A percentile compares a stretch with the other conserved stretches of the same genome.
Evolutionary conservation across 176 grass and related monocot genomes (phyloP).

Genomic region (maize (Zea mays)): Zm-B73-REFERENCE-NAM-5.0 NC_050101.1:143243001-143243500

Average conservation of each 20-base stretch:
- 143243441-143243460: no score
- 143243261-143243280: background rate
- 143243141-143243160: background rate
- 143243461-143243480: no score
- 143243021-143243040: background rate
- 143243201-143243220: slow-evolving; percentile 17
- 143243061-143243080: no score
- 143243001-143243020: background rate
- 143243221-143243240: slow-evolving; percentile 14
- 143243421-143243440: no score
- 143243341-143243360: background rate
- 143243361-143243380: background rate
- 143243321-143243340: background rate
- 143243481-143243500: no score
- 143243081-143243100: no score
- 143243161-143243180: no score
- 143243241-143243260: background rate
- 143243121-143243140: no score
- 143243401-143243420: no score
- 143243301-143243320: background rate
- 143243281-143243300: background rate
- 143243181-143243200: slow-evolving; percentile 9
- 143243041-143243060: no score
- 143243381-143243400: background rate
- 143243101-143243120: no score